A percentile compares a stretch with the other conserved stretches of the same genome.
Evolutionary conservation across 2,329 filamentous ascomycete species (phyloP).

Genomic region (Fusarium foetens): DNA sequence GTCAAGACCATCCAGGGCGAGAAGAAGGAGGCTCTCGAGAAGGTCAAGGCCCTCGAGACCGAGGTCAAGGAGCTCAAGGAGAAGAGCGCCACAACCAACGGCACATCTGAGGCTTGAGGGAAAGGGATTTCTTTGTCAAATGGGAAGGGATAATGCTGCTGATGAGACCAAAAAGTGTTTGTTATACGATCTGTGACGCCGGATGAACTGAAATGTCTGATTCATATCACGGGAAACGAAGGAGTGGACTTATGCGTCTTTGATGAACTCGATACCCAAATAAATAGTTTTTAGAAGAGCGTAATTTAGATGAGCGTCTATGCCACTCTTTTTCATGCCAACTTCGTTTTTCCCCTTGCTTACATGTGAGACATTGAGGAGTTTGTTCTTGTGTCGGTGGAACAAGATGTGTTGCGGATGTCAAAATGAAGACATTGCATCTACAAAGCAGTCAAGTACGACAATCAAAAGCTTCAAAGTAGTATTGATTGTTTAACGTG

Average conservation of each 20-base stretch:
- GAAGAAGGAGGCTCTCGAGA: slow-evolving; percentile 36
- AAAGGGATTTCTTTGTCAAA: not conserved
- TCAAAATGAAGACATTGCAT: not conserved
- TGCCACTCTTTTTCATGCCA: slow-evolving; percentile 37
- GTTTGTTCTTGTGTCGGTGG: not conserved
- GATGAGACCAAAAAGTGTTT: slow-evolving; percentile 34
- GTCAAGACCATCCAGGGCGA: slow-evolving; percentile 21
- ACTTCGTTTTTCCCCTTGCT: not conserved
- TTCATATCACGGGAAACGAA: slow-evolving; percentile 46
- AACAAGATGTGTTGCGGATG: not conserved
- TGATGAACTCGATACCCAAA: slow-evolving; percentile 48
- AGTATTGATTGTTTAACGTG: no score
- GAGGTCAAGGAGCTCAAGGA: slow-evolving; percentile 37
- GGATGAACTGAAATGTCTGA: slow-evolving; percentile 41
- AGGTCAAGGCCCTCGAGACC: slow-evolving; percentile 29
- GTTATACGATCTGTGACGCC: slow-evolving; percentile 39
- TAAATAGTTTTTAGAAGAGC: slow-evolving; percentile 42
- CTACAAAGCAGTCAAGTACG: not conserved
- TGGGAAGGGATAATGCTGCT: slow-evolving; percentile 26
- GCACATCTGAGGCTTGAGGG: slow-evolving; percentile 29
- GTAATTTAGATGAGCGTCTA: slow-evolving; percentile 39
- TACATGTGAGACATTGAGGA: not conserved
- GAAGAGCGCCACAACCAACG: slow-evolving; percentile 30
- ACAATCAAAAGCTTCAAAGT: not conserved
- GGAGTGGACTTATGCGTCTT: slow-evolving; percentile 45